These are phyloP conservation scores for Toxoplasma gondii DNA, from an alignment of 169 alveolate species.

Conservation along the genomic window DNA sequence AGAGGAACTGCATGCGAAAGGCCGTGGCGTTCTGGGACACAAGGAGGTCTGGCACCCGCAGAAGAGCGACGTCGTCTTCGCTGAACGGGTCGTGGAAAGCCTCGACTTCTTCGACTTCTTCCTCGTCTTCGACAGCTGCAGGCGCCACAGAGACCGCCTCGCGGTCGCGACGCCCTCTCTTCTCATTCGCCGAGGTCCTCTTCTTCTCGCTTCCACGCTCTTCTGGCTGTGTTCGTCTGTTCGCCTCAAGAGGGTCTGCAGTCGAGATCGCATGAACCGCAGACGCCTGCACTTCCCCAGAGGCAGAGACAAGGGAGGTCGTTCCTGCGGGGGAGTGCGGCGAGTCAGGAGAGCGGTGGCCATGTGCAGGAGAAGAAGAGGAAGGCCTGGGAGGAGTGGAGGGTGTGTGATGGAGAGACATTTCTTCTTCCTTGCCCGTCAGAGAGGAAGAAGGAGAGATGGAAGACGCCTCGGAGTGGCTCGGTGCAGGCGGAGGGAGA, in stretches of 20 bases:
- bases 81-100: background rate
- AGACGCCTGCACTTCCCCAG: background rate
- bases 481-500: background rate
- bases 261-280: too few relatives aligned
- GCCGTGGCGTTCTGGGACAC: background rate
- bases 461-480: background rate
- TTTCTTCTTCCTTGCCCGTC: background rate
- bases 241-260: background rate
- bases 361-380: background rate
- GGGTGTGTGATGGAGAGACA: background rate
- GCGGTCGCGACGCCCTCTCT: background rate
- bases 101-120: background rate
- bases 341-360: background rate
- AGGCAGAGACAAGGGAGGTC: background rate
- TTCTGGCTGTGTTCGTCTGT: background rate
- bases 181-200: background rate
- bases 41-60: background rate
- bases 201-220: background rate
- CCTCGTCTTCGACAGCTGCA: background rate
- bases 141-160: background rate
- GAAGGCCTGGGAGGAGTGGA: background rate
- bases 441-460: background rate
- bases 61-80: conserved; percentile 7
- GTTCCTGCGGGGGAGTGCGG: background rate
- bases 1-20: conserved; percentile 11